Evolutionary conservation across 1,284 basidiomycete species (phyloP), one percentile per base, ranked within the genome.

Genomic region (Entoloma clypeatum): DNA sequence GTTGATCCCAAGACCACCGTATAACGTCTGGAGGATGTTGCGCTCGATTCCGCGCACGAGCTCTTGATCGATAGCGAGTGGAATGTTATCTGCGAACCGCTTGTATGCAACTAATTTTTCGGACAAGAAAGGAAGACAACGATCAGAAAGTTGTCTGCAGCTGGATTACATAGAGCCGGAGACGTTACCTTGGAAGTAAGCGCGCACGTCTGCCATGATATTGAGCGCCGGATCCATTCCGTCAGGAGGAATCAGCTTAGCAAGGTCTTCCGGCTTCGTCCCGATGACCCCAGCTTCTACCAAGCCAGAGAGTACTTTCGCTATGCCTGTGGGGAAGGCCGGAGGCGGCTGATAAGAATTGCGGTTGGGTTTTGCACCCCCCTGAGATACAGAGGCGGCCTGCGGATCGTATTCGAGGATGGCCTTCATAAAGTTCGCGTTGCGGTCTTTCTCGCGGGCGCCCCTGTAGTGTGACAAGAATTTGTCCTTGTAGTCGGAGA

Each of bases 181-280:
- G 45, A 50, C 7, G n/a, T n/a, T 44, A 80, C 81, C 77, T 69
- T 85, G 80, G 58, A 83, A 87, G 50, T 87, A 87, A 0, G 80
- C 86, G 1, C 81, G 67, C 3, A 81, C 79, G 29, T 79, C 73
- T 0, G 84, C 78, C 80, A 86, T 85, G 50, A 86, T 81, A 7
- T 59, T 55, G 3, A 87, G 55, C 0, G 76, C 79, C 0, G 73
- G 63, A 14, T 79, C 76, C 65, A 69, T 74, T 0, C 61, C 59
- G 47, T 84, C 79, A 0, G 68, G 43, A 0, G 77, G 70, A 2
- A 80, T 61, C 0, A 88, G 55, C 44, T 73, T 79, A 0, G 71
- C 58, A 0, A 83, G 54, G 36, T 80, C 74, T 1, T 57, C 53
- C 0, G 71, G 55, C 25, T 64, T 59, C 1, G 71, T 54, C 0